A percentile compares a stretch with the other conserved stretches of the same genome.
Conservation (phyloP, 169 alveolate species). For the Perkinsus chesapeaki region DNA sequence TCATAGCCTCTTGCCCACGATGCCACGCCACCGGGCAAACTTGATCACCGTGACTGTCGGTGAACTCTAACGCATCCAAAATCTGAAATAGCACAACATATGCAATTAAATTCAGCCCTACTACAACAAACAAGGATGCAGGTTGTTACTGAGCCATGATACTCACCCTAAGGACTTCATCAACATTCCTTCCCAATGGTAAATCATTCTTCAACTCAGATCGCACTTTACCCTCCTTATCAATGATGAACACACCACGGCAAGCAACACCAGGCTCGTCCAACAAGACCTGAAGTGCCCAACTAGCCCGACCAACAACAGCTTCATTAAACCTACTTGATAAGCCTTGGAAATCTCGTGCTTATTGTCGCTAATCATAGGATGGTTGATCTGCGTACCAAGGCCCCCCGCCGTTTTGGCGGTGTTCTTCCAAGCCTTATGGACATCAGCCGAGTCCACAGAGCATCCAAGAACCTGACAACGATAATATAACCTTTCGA, state of each 20-base stretch:
- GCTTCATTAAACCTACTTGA: slow-evolving; percentile 34
- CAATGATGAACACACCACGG: slow-evolving; percentile 76
- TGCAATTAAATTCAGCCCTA: neutral
- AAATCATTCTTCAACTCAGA: slow-evolving; percentile 68
- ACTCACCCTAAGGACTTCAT: slow-evolving; percentile 55
- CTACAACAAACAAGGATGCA: too few species aligned
- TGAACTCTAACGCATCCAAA: slow-evolving; percentile 60
- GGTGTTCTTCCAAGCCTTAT: slow-evolving; percentile 58
- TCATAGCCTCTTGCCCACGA: slow-evolving; percentile 62
- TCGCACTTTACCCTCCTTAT: slow-evolving; percentile 59
- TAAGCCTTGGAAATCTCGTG: slow-evolving; percentile 56
- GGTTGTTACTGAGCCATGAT: too few species aligned
- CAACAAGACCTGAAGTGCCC: neutral
- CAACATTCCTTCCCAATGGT: slow-evolving; percentile 76
- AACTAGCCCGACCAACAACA: neutral
- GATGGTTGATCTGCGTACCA: slow-evolving; percentile 58
- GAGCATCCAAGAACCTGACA: slow-evolving; percentile 65
- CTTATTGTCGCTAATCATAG: slow-evolving; percentile 61
- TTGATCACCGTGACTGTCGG: slow-evolving; percentile 66
- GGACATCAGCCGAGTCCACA: slow-evolving; percentile 63
- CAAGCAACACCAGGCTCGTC: slow-evolving; percentile 54
- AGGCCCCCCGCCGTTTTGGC: slow-evolving; percentile 72
- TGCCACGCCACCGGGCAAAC: slow-evolving; percentile 77
- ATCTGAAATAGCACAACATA: neutral
- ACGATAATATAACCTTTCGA: slow-evolving; percentile 2